phyloP scores from a whole-genome alignment of 192 early-diverging fungal genomes.

The Gaertneriomyces semiglobifer region DNA sequence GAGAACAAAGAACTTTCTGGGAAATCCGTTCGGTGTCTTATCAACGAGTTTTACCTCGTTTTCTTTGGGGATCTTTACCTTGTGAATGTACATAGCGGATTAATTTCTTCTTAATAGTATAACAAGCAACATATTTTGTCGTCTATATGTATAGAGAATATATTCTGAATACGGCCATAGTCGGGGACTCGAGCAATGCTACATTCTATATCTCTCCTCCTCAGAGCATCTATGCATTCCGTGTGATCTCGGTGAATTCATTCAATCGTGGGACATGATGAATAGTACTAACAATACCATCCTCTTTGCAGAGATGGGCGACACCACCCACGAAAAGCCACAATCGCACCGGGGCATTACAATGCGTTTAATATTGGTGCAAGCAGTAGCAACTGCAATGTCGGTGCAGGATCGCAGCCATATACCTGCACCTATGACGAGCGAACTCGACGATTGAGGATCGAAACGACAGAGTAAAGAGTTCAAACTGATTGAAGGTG shows the following conservation, averaged over 20 bases:
- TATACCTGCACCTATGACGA: not conserved
- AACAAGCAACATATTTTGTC: not conserved
- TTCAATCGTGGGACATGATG: slow-evolving; percentile 7
- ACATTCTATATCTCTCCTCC: not conserved
- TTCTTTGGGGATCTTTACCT: slow-evolving; percentile 15
- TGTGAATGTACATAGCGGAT: not conserved
- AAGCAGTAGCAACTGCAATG: slow-evolving; percentile 1
- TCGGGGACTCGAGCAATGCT: not conserved
- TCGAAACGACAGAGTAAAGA: not conserved
- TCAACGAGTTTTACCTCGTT: not conserved
- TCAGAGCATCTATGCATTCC: not conserved
- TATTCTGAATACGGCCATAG: not conserved
- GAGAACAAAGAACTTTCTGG: not conserved
- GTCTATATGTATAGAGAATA: not conserved
- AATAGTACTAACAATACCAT: not conserved
- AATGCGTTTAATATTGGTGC: not conserved
- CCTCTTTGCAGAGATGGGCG: not conserved
- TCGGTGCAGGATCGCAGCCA: not conserved
- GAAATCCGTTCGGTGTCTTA: not conserved
- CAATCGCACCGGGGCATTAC: not conserved
- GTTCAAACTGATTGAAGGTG: not conserved
- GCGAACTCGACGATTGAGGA: not conserved
- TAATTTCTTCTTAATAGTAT: not conserved
- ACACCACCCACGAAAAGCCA: not conserved
- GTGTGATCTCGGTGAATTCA: slow-evolving; percentile 3